Evolutionary conservation across 805 yeast species (phyloP).

Genomic region (Hanseniaspora guilliermondii): DNA sequence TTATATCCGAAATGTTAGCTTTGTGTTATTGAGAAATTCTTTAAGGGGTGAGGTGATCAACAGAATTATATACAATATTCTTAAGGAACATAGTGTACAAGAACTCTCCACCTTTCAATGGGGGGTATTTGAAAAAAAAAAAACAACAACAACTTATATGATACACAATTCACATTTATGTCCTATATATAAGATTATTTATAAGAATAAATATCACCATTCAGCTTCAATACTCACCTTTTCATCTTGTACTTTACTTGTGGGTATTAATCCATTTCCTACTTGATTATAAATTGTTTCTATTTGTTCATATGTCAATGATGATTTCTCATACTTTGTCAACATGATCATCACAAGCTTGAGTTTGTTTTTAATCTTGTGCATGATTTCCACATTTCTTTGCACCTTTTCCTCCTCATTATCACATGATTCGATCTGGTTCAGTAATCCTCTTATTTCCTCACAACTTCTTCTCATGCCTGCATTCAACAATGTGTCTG

Average conservation of each 20-base stretch:
- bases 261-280: slow-evolving; percentile 8
- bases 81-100: too few species aligned
- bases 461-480: neutral
- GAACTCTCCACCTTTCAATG: too few species aligned
- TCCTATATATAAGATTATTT: too few species aligned
- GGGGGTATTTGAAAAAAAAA: too few species aligned
- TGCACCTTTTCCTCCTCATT: neutral
- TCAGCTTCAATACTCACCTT: neutral
- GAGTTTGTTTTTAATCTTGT: slow-evolving; percentile 4
- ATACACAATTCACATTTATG: too few species aligned
- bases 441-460: neutral
- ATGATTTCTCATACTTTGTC: neutral
- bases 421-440: neutral
- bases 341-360: neutral
- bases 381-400: neutral
- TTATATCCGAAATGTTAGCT: too few species aligned
- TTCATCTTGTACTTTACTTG: neutral
- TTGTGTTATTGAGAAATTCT: too few species aligned
- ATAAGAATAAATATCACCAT: too few species aligned
- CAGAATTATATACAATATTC: too few species aligned
- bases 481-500: neutral
- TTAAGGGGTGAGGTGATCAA: too few species aligned
- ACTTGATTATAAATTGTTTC: slow-evolving; percentile 1
- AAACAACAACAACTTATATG: too few species aligned
- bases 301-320: neutral